phyloP scores from a whole-genome alignment of 2,329 filamentous ascomycete species.

The Lasiodiplodia citricola region DNA sequence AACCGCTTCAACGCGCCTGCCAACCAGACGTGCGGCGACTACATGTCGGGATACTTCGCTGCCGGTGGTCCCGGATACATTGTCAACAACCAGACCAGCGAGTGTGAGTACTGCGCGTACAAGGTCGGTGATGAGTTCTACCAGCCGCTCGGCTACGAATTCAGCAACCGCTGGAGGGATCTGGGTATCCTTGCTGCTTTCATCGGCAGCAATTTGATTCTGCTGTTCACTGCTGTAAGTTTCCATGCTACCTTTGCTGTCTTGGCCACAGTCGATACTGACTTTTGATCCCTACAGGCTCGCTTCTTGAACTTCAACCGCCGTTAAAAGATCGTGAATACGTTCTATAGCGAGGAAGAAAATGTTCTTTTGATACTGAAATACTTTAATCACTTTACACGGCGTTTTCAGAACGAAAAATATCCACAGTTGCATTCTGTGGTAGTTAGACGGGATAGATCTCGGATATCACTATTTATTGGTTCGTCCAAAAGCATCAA shows the following conservation, averaged over 20 bases:
- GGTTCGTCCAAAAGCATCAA: neutral
- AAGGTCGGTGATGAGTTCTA: conserved; percentile 83
- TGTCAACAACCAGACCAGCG: conserved; percentile 65
- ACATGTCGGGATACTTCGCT: conserved; percentile 75
- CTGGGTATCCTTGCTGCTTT: conserved; percentile 79
- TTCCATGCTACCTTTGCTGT: neutral
- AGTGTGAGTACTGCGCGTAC: conserved; percentile 83
- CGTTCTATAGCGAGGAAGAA: neutral
- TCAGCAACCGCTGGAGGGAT: conserved; percentile 77
- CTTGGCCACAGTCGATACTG: neutral
- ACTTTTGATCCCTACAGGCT: neutral
- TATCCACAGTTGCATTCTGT: neutral
- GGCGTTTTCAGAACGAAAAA: neutral
- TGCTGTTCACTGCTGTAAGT: conserved; percentile 59
- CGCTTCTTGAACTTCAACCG: conserved; percentile 26
- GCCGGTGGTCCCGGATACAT: conserved; percentile 75
- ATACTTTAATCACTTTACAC: conserved; percentile 4
- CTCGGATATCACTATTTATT: neutral
- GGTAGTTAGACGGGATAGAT: neutral
- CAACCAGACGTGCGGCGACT: conserved; percentile 72
- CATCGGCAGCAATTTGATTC: conserved; percentile 75
- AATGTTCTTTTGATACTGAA: neutral
- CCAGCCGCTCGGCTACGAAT: conserved; percentile 67
- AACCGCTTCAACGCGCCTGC: conserved; percentile 71
- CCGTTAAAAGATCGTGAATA: neutral